Conservation (phyloP, 768 basidiomycete genomes). For the Boletus vermiculosoides region DNA sequence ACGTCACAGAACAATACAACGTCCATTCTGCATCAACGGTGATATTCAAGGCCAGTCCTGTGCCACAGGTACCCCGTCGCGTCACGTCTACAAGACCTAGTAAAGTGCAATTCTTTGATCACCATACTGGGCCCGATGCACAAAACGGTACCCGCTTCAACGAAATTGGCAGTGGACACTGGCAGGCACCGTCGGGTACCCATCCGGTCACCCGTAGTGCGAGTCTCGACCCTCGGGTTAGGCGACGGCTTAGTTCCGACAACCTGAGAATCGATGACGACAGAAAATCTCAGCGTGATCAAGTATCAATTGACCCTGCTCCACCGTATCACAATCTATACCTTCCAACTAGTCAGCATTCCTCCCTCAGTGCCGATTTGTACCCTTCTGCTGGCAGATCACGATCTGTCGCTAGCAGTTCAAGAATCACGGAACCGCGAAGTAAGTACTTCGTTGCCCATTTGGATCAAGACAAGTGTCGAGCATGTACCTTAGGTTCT, state of each 20-base stretch:
- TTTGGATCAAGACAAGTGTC: background rate
- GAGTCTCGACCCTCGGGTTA: constrained; percentile 9
- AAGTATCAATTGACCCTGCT: constrained; percentile 17
- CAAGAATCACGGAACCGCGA: constrained; percentile 8
- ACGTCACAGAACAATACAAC: constrained; percentile 75
- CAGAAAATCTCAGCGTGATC: background rate
- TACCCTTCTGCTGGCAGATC: constrained; percentile 2
- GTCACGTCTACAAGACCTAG: constrained; percentile 15
- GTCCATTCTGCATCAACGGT: constrained; percentile 69
- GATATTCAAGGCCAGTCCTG: constrained; percentile 65
- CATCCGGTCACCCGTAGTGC: constrained; percentile 4
- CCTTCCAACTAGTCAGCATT: background rate
- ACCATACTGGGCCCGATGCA: background rate
- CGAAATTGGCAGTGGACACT: background rate
- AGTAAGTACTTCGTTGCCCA: constrained; percentile 5
- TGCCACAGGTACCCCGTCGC: constrained; percentile 26
- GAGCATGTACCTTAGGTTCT: constrained; percentile 12
- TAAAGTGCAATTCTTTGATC: constrained; percentile 12
- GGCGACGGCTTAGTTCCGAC: constrained; percentile 13
- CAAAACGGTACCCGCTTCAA: background rate
- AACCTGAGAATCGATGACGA: background rate
- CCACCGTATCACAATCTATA: constrained; percentile 33
- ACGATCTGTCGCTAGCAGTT: constrained; percentile 8
- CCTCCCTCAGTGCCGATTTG: background rate
- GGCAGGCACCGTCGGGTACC: background rate